Conservation (phyloP, 2,329 filamentous ascomycete species). For the Diaporthe longicolla region DNA sequence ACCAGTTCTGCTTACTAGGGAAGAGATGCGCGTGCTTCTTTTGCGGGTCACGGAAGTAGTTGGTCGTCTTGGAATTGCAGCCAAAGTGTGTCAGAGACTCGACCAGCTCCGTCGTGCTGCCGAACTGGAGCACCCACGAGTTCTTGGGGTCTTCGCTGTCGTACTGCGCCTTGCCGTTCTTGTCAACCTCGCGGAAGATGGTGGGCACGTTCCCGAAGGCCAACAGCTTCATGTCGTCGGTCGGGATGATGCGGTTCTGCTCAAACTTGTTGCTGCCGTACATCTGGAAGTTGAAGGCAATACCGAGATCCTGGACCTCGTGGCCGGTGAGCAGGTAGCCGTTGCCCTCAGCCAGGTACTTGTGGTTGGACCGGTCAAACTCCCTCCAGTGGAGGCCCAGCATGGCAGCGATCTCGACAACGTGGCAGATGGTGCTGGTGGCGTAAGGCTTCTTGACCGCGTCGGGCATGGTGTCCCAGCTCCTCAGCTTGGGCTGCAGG, state of each 20-base stretch:
- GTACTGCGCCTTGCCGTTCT: conserved; percentile 45
- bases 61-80: conserved; percentile 66
- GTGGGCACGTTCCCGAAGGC: conserved; percentile 70
- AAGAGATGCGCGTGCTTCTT: conserved; percentile 63
- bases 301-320: conserved; percentile 63
- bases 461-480: conserved; percentile 67
- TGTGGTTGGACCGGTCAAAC: conserved; percentile 66
- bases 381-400: conserved; percentile 72
- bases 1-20: conserved; percentile 56
- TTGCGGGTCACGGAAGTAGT: conserved; percentile 57
- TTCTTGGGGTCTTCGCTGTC: conserved; percentile 57
- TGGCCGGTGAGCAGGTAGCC: conserved; percentile 65
- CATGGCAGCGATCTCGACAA: conserved; percentile 67
- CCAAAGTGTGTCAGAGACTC: conserved; percentile 67
- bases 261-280: conserved; percentile 64
- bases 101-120: conserved; percentile 63
- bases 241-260: conserved; percentile 66
- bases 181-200: conserved; percentile 53
- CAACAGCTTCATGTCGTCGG: conserved; percentile 66
- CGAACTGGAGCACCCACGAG: conserved; percentile 62
- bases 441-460: conserved; percentile 64
- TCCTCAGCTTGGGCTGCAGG: conserved; percentile 60
- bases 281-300: conserved; percentile 68
- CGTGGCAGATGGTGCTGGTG: conserved; percentile 68
- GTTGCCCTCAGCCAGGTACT: conserved; percentile 69